phyloP scores from a whole-genome alignment of 257 asterid genomes.

The Paraleonurus japonicus region DNA sequence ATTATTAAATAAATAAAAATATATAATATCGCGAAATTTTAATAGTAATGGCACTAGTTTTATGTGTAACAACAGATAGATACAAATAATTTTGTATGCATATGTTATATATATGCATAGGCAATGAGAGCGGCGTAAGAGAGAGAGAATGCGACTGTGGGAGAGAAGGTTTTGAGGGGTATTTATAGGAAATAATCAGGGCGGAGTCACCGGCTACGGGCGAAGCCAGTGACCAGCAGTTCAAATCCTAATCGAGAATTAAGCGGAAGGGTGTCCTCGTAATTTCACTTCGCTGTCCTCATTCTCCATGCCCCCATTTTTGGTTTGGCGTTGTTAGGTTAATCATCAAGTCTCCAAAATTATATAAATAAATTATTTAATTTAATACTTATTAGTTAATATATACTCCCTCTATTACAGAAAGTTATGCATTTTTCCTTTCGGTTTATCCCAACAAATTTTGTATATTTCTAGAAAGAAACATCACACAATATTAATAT shows the following conservation, averaged over 20 bases:
- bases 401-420: too few species aligned
- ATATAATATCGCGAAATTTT: constrained; percentile 9
- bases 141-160: constrained; percentile 6
- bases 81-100: constrained; percentile 24
- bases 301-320: constrained; percentile 26
- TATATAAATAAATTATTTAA: neutral
- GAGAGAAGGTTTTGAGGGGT: constrained; percentile 37
- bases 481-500: too few species aligned
- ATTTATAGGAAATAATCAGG: constrained; percentile 64
- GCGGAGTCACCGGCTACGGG: constrained; percentile 39
- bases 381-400: too few species aligned
- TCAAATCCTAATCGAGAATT: constrained; percentile 37
- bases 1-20: constrained; percentile 8
- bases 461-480: too few species aligned
- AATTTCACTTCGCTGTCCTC: neutral
- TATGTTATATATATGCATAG: constrained; percentile 25
- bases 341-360: constrained; percentile 6
- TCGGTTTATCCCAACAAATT: too few species aligned
- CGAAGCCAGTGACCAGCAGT: constrained; percentile 34
- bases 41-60: constrained; percentile 18
- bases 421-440: too few species aligned
- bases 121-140: constrained; percentile 27
- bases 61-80: constrained; percentile 14
- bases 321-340: constrained; percentile 13
- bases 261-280: constrained; percentile 38